Evolutionary conservation across 176 grass and related monocot genomes (phyloP).

Genomic region (Rhipidocladum racemiflorum): DNA sequence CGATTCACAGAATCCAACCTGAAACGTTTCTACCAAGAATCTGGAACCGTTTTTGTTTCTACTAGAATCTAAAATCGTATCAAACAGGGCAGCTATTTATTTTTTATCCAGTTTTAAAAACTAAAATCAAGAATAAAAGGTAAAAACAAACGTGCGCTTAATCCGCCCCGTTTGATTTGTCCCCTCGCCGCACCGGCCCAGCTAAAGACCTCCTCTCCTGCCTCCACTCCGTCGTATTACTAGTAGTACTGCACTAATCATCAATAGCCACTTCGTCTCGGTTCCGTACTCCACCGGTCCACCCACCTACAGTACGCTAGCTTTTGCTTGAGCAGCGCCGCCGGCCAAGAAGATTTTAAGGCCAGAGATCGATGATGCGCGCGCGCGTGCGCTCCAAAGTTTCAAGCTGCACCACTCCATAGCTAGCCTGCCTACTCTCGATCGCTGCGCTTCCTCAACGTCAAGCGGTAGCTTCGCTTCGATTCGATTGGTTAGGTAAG

Average conservation of each 20-base stretch:
- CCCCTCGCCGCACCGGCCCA: background rate
- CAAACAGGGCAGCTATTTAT: no score
- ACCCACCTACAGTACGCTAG: background rate
- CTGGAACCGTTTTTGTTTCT: no score
- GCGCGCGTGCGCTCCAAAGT: background rate
- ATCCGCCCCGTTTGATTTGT: background rate
- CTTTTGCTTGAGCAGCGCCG: slow-evolving; percentile 36
- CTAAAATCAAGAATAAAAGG: no score
- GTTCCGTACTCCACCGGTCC: background rate
- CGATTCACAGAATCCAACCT: no score
- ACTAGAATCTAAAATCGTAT: no score
- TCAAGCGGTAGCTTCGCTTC: background rate
- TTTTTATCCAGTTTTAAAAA: no score
- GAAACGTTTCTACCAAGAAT: no score
- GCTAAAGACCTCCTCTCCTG: background rate
- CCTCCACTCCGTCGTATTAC: background rate
- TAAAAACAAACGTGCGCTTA: no score
- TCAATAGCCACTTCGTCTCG: background rate
- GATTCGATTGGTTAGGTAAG: background rate
- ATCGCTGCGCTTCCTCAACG: background rate
- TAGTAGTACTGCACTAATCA: background rate
- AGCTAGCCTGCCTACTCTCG: background rate
- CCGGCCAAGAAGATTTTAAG: background rate
- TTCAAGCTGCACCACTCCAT: background rate
- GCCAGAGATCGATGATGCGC: background rate